Evolutionary conservation across 2,329 filamentous ascomycete genomes (phyloP).

Genomic region (Magnaporthiopsis rhizophila): DNA sequence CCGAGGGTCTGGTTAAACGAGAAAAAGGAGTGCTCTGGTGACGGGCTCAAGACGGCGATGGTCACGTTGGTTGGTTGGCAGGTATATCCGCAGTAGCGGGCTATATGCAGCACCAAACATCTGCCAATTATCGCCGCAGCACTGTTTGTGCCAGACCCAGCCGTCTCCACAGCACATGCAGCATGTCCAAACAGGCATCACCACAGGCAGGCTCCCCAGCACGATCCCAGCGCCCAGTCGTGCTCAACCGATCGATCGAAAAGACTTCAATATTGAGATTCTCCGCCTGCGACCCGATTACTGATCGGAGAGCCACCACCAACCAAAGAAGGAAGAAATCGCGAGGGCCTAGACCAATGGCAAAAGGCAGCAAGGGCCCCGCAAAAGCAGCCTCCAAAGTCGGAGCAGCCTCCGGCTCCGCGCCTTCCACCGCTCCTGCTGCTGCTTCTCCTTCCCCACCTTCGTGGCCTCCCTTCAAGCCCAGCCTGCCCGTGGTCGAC

Average conservation of each 20-base stretch:
- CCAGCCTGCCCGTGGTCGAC: slow-evolving; percentile 56
- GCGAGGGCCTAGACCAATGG: too few relatives aligned
- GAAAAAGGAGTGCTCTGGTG: not conserved
- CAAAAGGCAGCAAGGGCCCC: too few relatives aligned
- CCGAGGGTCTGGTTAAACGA: not conserved
- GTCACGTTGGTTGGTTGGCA: not conserved
- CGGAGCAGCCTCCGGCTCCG: not conserved
- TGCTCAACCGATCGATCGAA: not conserved
- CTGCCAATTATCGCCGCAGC: not conserved
- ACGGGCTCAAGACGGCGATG: not conserved
- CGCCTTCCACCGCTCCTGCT: not conserved
- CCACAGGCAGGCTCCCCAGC: too few relatives aligned
- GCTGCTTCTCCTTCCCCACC: slow-evolving; percentile 15
- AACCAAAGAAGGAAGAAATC: too few relatives aligned
- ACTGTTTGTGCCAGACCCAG: not conserved
- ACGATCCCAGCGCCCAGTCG: not conserved
- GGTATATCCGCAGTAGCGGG: too few relatives aligned
- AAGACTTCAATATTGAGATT: too few relatives aligned
- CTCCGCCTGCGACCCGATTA: too few relatives aligned
- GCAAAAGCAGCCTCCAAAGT: not conserved
- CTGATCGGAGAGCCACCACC: too few relatives aligned
- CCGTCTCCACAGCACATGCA: not conserved
- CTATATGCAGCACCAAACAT: not conserved
- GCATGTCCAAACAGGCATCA: not conserved
- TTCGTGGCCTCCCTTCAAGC: slow-evolving; percentile 64